Base-by-base conservation (phyloP, 106 monocot species). In the Cymbidium sinense region DNA sequence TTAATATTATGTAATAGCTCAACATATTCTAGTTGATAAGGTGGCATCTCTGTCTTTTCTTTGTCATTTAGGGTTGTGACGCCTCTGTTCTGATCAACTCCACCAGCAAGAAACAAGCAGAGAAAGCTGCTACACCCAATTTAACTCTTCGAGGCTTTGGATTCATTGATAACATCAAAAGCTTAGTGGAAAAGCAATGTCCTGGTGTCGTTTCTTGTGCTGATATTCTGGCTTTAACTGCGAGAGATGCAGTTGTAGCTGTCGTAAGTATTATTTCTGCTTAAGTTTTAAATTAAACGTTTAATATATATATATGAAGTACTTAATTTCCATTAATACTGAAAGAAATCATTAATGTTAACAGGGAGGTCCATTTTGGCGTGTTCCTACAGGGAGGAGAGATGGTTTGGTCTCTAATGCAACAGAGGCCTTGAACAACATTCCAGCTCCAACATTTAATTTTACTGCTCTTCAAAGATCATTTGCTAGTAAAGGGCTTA, bases 151-250 rank as follows among this genome's bases (percentile, higher is more conserved):
- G 91, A 1, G 91, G 91, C 2, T 91, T 88, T 35, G 86, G 69
- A 21, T 86, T 87, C 50, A 78, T 91, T 27, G 88, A 91, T 25
- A 25, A 73, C n/a, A 33, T 91, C 12, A 91, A 91, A 73, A 61
- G 58, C 37, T 17, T 79, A 5, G 41, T 91, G 2, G 88, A 91
- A 75, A 72, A 50, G 12, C 82, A 82, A 23, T 91, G 88, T 44
- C 91, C 91, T 5, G 82, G 84, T 12, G 81, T 83, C 25, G 91
- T 91, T 34, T 91, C 91, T 1, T 91, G 91, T 50, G 88, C 91
- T 10, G 88, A 91, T 78, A 58, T 86, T 44, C 73, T 91, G 7
- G 86, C 88, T 8, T 73, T 91, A 11, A 76, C 74, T 39, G 86
- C 91, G 1, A 81, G 91, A 75, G 91, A 91, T 73, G 72, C 91